These are phyloP conservation scores for Paecilomyces fulvus DNA, from an alignment of 2,329 filamentous ascomycete species.

Conservation along the genomic window DNA sequence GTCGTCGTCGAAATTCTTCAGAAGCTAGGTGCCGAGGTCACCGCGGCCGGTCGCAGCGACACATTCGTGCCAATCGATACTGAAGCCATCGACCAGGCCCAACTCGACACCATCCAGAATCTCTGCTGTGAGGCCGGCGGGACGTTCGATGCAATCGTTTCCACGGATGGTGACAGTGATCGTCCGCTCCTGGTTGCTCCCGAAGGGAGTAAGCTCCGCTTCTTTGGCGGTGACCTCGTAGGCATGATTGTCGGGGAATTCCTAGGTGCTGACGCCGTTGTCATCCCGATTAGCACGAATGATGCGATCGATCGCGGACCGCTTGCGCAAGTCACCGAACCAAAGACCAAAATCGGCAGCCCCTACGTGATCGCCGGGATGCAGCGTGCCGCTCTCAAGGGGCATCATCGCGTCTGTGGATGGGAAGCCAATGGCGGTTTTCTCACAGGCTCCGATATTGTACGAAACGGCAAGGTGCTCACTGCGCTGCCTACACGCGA, in stretches of 20 bases:
- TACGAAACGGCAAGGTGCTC: slow-evolving; percentile 17
- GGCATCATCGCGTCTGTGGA: slow-evolving; percentile 19
- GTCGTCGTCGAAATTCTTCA: slow-evolving; percentile 22
- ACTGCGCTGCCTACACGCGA: slow-evolving; percentile 24
- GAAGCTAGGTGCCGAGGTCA: slow-evolving; percentile 20
- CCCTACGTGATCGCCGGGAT: slow-evolving; percentile 27
- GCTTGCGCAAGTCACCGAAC: slow-evolving; percentile 16
- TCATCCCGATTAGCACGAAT: slow-evolving; percentile 27
- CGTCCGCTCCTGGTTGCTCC: slow-evolving; percentile 23
- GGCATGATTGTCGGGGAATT: slow-evolving; percentile 26
- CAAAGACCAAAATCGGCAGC: slow-evolving; percentile 27
- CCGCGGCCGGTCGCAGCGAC: slow-evolving; percentile 22
- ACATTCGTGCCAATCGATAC: slow-evolving; percentile 28
- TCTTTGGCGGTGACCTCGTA: slow-evolving; percentile 24
- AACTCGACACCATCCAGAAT: slow-evolving; percentile 20
- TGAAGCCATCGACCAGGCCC: slow-evolving; percentile 24
- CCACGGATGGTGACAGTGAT: slow-evolving; percentile 27
- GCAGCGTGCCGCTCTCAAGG: slow-evolving; percentile 20
- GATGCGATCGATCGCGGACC: slow-evolving; percentile 24
- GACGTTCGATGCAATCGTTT: slow-evolving; percentile 21
- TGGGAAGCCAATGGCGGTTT: slow-evolving; percentile 29
- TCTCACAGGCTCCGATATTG: slow-evolving; percentile 22
- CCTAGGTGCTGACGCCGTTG: slow-evolving; percentile 19
- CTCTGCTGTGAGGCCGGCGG: slow-evolving; percentile 15
- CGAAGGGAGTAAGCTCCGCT: slow-evolving; percentile 17